These are phyloP conservation scores for Orbilia quercus DNA, from an alignment of 2,329 filamentous ascomycete species.

Conservation along the genomic window DNA sequence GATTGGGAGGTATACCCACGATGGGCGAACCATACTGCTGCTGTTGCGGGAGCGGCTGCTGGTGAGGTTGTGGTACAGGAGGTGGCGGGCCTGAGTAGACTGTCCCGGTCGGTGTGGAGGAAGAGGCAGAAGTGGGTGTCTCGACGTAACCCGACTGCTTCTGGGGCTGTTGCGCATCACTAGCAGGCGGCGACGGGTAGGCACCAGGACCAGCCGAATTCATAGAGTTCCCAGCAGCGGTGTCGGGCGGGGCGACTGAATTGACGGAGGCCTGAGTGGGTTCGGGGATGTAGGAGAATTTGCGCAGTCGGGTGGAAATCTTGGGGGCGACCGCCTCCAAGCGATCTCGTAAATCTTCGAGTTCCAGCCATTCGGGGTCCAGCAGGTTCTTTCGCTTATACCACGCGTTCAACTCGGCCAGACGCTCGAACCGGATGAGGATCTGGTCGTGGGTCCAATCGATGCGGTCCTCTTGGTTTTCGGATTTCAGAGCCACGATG, in stretches of 20 bases:
- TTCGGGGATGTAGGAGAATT: slow-evolving; percentile 36
- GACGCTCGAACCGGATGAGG: slow-evolving; percentile 54
- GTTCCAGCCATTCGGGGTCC: slow-evolving; percentile 46
- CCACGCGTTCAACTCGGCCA: slow-evolving; percentile 55
- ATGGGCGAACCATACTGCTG: slow-evolving; percentile 14
- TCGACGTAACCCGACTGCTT: slow-evolving; percentile 26
- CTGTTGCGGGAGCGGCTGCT: neutral
- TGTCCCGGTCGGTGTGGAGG: slow-evolving; percentile 31
- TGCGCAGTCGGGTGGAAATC: slow-evolving; percentile 54
- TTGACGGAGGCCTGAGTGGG: slow-evolving; percentile 8
- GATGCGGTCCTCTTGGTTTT: slow-evolving; percentile 49
- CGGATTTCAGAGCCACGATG: slow-evolving; percentile 43
- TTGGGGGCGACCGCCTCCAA: slow-evolving; percentile 51
- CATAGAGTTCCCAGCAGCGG: slow-evolving; percentile 19
- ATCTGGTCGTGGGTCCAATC: slow-evolving; percentile 53
- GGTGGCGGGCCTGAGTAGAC: slow-evolving; percentile 12
- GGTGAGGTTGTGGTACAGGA: slow-evolving; percentile 17
- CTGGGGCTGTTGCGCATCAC: slow-evolving; percentile 28
- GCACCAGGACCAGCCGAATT: slow-evolving; percentile 16
- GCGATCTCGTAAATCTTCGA: slow-evolving; percentile 49
- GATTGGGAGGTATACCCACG: slow-evolving; percentile 38
- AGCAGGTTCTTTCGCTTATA: slow-evolving; percentile 50
- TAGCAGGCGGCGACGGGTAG: slow-evolving; percentile 35
- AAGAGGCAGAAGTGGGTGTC: slow-evolving; percentile 31
- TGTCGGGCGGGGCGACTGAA: slow-evolving; percentile 37